Conservation (phyloP, 352 stramenopile species). For the Phytophthora uliginosa region DNA sequence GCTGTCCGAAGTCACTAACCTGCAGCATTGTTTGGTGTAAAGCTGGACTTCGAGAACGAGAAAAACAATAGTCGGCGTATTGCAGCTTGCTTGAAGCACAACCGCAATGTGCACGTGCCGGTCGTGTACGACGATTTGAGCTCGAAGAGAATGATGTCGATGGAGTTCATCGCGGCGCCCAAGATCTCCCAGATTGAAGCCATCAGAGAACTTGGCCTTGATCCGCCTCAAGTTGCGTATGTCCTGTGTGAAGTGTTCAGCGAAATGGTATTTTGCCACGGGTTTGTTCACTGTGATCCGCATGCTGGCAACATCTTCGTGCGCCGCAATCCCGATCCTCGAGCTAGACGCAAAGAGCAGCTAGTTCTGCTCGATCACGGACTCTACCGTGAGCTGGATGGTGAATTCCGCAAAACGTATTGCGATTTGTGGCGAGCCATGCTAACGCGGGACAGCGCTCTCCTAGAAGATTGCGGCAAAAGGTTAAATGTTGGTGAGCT, state of each 20-base stretch:
- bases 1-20: no score
- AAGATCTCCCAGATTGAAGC: slow-evolving; percentile 93
- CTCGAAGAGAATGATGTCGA: slow-evolving; percentile 94
- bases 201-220: slow-evolving; percentile 86
- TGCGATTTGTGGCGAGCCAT: slow-evolving; percentile 96
- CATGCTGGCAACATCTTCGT: slow-evolving; percentile 97
- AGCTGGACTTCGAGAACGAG: slow-evolving; percentile 90
- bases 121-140: slow-evolving; percentile 90
- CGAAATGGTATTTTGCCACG: slow-evolving; percentile 96
- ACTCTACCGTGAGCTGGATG: slow-evolving; percentile 96
- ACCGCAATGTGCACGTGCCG: slow-evolving; percentile 82
- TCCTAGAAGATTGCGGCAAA: slow-evolving; percentile 72
- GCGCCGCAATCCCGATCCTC: slow-evolving; percentile 60
- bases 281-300: slow-evolving; percentile 98
- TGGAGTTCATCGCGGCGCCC: slow-evolving; percentile 98
- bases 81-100: slow-evolving; percentile 62
- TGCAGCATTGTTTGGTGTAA: neutral
- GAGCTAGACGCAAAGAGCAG: slow-evolving; percentile 73
- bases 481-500: slow-evolving; percentile 68
- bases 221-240: slow-evolving; percentile 83
- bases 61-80: slow-evolving; percentile 85
- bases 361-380: slow-evolving; percentile 98
- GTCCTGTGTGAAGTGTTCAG: slow-evolving; percentile 95
- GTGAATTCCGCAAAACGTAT: slow-evolving; percentile 95
- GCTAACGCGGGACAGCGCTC: slow-evolving; percentile 89